Evolutionary conservation across 2,329 filamentous ascomycete species (phyloP).

Genomic region (Rhinocladiella mackenziei): DNA sequence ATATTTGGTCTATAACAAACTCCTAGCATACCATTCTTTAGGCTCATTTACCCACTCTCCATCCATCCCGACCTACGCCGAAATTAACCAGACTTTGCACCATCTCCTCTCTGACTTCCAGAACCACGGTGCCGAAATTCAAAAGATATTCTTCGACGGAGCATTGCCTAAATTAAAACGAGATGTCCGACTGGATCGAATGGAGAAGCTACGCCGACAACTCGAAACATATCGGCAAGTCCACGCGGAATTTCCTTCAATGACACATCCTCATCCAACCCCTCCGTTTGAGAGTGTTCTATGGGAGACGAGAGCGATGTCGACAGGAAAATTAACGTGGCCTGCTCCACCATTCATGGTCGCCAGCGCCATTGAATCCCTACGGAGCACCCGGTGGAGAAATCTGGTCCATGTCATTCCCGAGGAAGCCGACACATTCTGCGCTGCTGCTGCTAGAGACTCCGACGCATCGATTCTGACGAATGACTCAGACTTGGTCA

Average conservation of each 20-base stretch:
- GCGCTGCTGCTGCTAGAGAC: slow-evolving; percentile 60
- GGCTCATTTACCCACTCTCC: slow-evolving; percentile 40
- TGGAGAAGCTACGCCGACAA: slow-evolving; percentile 55
- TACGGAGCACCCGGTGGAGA: slow-evolving; percentile 34
- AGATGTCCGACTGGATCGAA: slow-evolving; percentile 57
- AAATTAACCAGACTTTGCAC: slow-evolving; percentile 58
- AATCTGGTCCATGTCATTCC: slow-evolving; percentile 59
- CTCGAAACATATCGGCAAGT: slow-evolving; percentile 43
- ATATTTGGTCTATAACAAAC: slow-evolving; percentile 64
- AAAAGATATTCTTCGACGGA: slow-evolving; percentile 80
- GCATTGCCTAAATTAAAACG: slow-evolving; percentile 67
- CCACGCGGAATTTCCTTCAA: slow-evolving; percentile 7
- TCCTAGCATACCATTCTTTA: slow-evolving; percentile 36
- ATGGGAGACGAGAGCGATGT: slow-evolving; percentile 20
- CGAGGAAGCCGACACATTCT: slow-evolving; percentile 81
- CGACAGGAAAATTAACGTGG: slow-evolving; percentile 32
- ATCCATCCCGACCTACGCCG: slow-evolving; percentile 56
- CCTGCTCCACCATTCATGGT: slow-evolving; percentile 68
- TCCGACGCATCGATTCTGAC: slow-evolving; percentile 63
- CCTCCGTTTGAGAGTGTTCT: slow-evolving; percentile 10
- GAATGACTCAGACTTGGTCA: slow-evolving; percentile 80
- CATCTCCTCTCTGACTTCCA: slow-evolving; percentile 61
- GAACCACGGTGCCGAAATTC: slow-evolving; percentile 45
- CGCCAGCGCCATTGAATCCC: slow-evolving; percentile 64
- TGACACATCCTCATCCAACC: neutral